Base-by-base conservation (phyloP, 2,329 filamentous ascomycete species). In the Colletotrichum sidae region DNA sequence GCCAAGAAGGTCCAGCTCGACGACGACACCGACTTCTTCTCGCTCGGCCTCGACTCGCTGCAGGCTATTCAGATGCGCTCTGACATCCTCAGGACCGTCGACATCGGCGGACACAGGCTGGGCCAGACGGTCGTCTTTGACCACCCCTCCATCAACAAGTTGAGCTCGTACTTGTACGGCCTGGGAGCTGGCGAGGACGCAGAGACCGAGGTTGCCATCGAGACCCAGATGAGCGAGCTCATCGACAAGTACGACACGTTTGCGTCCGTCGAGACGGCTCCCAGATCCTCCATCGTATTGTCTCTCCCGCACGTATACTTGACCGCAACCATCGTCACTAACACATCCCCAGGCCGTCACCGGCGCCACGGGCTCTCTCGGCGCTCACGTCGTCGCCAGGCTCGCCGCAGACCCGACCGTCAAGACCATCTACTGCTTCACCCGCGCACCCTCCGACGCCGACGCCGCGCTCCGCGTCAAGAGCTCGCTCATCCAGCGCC, bases 281-380 rank as follows among this genome's bases (percentile, higher is more conserved):
- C 35, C 6, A 42, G 33, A 9, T 57, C 61, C 2, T 41, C 59
- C 15, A 47, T 66, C 10, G 63, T 66, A 50, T 11, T 11, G 58
- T 50, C 35, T 10, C 37, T 10, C 6, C 12, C 12, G 6, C n/a
- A 12, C 1, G 1, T 17, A 17, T 17, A 17, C 8, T 4, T 7
- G 6, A 7, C 12, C 8, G 7, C n/a, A 5, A 0, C 2, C 7
- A 17, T 10, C 1, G 4, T 7, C 5, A 49, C 58, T 62, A 12
- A 65, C 12, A 7, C 15, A 6, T 13, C 4, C 12, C 34, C 38
- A 79, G 73, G 74, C 88, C 2, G 73, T 92, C 4, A 92, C 89
- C 0, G 90, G 90, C 2, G 84, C 85, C 0, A 92, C 90, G 0
- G 90, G 90, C 1, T 89, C 88, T 2, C 79, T 92, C 0, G 90